phyloP scores from a whole-genome alignment of 2,329 filamentous ascomycete species.

The Phoma sp. region DNA sequence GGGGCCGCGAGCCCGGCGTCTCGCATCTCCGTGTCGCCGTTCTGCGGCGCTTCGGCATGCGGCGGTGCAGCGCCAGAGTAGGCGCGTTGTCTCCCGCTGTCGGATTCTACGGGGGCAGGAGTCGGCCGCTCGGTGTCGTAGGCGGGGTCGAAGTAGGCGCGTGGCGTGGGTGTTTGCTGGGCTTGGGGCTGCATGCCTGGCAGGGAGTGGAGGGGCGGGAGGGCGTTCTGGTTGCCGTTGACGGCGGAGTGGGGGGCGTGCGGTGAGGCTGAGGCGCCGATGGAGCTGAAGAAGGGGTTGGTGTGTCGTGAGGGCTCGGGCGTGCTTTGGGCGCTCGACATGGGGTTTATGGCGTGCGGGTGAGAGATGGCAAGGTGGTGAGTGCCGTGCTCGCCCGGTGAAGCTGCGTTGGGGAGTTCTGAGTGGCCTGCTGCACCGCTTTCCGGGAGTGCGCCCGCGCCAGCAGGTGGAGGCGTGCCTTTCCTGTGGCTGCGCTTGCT shows the following conservation, averaged over 20 bases:
- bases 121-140: conserved; percentile 40
- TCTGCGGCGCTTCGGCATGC: conserved; percentile 35
- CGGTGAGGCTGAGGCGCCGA: conserved; percentile 32
- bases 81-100: conserved; percentile 34
- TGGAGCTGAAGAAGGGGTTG: conserved; percentile 40
- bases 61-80: conserved; percentile 37
- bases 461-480: conserved; percentile 40
- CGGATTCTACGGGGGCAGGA: conserved; percentile 27
- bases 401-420: conserved; percentile 17
- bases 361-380: conserved; percentile 20
- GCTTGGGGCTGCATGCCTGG: conserved; percentile 33
- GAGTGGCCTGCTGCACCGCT: conserved; percentile 3
- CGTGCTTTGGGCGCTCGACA: conserved; percentile 48
- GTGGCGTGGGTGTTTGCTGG: conserved; percentile 27
- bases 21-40: conserved; percentile 52
- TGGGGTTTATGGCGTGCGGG: conserved; percentile 34
- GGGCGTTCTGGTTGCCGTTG: conserved; percentile 37
- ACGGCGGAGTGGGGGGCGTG: conserved; percentile 30
- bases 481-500: conserved; percentile 71
- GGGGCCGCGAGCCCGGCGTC: conserved; percentile 49
- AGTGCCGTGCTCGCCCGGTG: conserved; percentile 22
- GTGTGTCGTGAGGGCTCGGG: conserved; percentile 42
- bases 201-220: conserved; percentile 35
- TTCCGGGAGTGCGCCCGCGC: conserved; percentile 3
- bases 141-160: conserved; percentile 41